Percentiles rank a stretch among this genome's conserved stretches.
These are phyloP conservation scores for Aspergillus sp. DNA, from an alignment of 2,329 filamentous ascomycete species.

Conservation along the genomic window DNA sequence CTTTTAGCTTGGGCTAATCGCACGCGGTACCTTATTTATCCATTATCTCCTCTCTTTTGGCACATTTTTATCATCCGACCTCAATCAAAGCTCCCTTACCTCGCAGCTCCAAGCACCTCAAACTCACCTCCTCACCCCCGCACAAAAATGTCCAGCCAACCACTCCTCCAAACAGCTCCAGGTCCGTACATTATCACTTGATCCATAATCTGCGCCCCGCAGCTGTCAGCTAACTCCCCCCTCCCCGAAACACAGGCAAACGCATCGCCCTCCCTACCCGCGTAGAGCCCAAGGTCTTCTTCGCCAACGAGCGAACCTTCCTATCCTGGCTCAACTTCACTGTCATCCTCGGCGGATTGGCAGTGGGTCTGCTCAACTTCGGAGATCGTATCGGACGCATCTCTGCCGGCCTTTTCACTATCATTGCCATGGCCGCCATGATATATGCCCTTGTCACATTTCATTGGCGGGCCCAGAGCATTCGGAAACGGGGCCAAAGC, in stretches of 20 bases:
- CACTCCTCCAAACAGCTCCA: conserved; percentile 89
- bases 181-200: conserved; percentile 55
- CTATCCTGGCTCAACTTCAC: conserved; percentile 99
- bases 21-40: background rate
- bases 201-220: background rate
- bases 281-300: conserved; percentile 99
- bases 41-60: background rate
- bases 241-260: conserved; percentile 65
- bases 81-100: background rate
- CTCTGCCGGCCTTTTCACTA: conserved; percentile 87
- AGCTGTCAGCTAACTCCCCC: background rate
- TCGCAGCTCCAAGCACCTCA: background rate
- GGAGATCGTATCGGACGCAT: conserved; percentile 93
- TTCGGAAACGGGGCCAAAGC: conserved; percentile 84
- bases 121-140: conserved; percentile 1
- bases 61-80: background rate
- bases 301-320: conserved; percentile 99
- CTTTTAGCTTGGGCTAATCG: conserved; percentile 1
- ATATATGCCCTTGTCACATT: conserved; percentile 92
- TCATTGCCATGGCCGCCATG: conserved; percentile 94
- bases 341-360: conserved; percentile 93
- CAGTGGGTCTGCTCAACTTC: conserved; percentile 97
- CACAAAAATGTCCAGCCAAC: conserved; percentile 83
- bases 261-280: conserved; percentile 96
- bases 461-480: conserved; percentile 94